Conservation (phyloP, 2,329 filamentous ascomycete species). For the Aspergillus niger region DNA sequence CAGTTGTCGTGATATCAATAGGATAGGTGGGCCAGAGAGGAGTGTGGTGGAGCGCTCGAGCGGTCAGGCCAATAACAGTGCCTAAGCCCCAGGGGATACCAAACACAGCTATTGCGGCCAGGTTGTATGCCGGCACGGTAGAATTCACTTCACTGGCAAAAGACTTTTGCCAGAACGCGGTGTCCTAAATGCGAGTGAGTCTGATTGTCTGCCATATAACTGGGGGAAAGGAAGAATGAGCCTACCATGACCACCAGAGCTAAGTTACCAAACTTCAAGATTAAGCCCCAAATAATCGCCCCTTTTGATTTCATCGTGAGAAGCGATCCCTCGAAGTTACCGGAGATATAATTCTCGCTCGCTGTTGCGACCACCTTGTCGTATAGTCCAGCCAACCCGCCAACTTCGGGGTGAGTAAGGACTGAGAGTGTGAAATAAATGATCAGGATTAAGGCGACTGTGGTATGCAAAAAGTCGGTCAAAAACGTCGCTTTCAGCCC, state of each 20-base stretch:
- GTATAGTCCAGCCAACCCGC: constrained; percentile 48
- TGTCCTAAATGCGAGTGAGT: constrained; percentile 37
- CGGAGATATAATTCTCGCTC: constrained; percentile 45
- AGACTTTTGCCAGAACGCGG: constrained; percentile 57
- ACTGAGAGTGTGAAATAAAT: constrained; percentile 52
- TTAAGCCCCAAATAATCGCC: constrained; percentile 48
- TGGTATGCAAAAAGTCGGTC: constrained; percentile 53
- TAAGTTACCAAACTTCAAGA: constrained; percentile 54
- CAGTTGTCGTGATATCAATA: constrained; percentile 39
- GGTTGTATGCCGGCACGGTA: constrained; percentile 52
- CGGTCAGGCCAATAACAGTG: constrained; percentile 50
- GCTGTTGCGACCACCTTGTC: constrained; percentile 50
- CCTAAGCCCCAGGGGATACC: constrained; percentile 52
- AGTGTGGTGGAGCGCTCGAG: constrained; percentile 49
- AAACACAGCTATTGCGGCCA: constrained; percentile 50
- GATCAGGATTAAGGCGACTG: constrained; percentile 51
- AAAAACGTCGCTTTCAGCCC: constrained; percentile 54
- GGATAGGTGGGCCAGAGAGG: constrained; percentile 51
- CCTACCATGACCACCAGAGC: constrained; percentile 52
- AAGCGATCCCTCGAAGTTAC: constrained; percentile 52
- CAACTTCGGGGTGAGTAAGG: constrained; percentile 47
- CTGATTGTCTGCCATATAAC: not conserved
- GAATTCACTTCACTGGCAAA: constrained; percentile 53
- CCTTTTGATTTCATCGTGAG: constrained; percentile 53
- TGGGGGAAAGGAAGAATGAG: not conserved